Conservation (phyloP, 345 rosid genomes). For the Moricandia moricandioides region DNA sequence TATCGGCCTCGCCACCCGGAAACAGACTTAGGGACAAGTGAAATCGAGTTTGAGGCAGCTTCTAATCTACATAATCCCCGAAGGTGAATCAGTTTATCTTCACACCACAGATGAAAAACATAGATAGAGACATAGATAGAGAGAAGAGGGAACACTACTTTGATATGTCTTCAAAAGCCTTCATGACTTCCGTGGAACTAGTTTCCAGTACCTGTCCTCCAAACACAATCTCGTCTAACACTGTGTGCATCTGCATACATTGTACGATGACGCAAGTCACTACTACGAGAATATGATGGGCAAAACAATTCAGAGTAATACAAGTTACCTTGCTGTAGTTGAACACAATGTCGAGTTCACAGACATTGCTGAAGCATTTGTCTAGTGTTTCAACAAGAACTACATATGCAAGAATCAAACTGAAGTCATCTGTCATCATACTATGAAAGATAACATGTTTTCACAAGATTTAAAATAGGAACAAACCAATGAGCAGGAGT, state of each 20-base stretch:
- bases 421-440: conserved; percentile 25
- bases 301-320: neutral
- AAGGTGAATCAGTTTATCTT: neutral
- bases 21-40: conserved; percentile 69
- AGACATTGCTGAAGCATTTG: conserved; percentile 95
- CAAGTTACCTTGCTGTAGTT: conserved; percentile 77
- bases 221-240: conserved; percentile 79
- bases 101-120: neutral
- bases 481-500: neutral
- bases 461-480: neutral
- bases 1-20: conserved; percentile 72
- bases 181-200: conserved; percentile 74
- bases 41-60: conserved; percentile 66
- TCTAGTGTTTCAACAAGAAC: conserved; percentile 95
- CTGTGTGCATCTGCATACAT: conserved; percentile 67
- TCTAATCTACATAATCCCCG: conserved; percentile 58
- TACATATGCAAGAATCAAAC: conserved; percentile 40
- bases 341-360: conserved; percentile 86
- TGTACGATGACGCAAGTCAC: neutral
- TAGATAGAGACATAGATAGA: conserved; percentile 3
- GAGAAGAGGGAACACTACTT: conserved; percentile 49
- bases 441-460: neutral
- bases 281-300: neutral
- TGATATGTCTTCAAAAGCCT: conserved; percentile 82
- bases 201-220: conserved; percentile 97